These are phyloP conservation scores for Lagenaria siceraria DNA, from an alignment of 306 rosid species.

Conservation along the genomic window DNA sequence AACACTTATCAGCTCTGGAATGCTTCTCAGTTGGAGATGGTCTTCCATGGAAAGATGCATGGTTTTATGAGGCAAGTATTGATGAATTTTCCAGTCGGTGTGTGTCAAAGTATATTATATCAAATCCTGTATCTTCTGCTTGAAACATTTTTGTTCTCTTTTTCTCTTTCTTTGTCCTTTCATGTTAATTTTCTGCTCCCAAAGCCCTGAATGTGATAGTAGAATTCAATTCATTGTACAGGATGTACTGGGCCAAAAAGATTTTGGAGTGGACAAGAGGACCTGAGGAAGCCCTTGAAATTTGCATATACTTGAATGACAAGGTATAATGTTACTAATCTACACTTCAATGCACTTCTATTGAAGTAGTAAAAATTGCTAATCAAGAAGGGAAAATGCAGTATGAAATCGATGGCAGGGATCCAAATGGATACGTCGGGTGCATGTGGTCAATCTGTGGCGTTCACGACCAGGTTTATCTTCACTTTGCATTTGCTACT, in stretches of 20 bases:
- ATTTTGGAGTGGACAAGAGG: conserved; percentile 93
- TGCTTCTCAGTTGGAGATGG: conserved; percentile 96
- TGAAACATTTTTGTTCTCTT: not conserved
- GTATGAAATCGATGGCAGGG: conserved; percentile 93
- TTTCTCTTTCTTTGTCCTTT: not conserved
- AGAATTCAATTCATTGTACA: conserved; percentile 15
- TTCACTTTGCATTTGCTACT: not conserved
- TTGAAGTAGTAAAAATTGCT: not conserved
- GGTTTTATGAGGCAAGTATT: conserved; percentile 78
- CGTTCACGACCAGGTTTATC: conserved; percentile 80
- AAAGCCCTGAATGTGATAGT: not conserved
- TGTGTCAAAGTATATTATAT: not conserved
- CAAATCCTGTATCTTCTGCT: not conserved
- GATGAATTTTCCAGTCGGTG: not conserved
- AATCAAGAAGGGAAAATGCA: conserved; percentile 17
- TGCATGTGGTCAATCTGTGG: conserved; percentile 99
- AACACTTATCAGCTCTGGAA: conserved; percentile 70
- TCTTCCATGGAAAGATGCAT: conserved; percentile 84
- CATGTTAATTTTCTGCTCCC: not conserved
- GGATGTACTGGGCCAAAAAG: conserved; percentile 98
- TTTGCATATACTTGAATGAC: conserved; percentile 55
- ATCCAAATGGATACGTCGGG: conserved; percentile 79
- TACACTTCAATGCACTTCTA: not conserved
- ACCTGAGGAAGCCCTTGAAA: conserved; percentile 94
- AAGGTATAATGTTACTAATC: conserved; percentile 42